Conservation (phyloP, 306 rosid genomes). For the Vicia sativa region DNA sequence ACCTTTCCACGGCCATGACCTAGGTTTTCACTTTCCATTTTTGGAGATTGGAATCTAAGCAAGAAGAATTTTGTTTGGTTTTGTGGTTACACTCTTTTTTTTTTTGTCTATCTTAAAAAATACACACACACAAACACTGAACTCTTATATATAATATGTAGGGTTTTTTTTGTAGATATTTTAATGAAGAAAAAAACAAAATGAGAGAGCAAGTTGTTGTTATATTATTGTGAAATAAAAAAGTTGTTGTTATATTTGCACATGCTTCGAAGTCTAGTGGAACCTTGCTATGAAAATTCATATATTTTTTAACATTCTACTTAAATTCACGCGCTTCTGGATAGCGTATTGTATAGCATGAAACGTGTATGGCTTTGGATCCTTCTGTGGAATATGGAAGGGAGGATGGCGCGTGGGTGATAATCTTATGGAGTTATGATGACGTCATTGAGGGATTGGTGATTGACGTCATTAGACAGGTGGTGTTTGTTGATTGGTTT, state of each 20-base stretch:
- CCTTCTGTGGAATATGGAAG: not conserved
- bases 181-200: not conserved
- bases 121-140: constrained; percentile 4
- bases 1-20: constrained; percentile 12
- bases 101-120: not conserved
- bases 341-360: not conserved
- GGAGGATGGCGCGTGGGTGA: not conserved
- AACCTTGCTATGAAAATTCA: constrained; percentile 47
- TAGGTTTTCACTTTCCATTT: constrained; percentile 36
- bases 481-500: not conserved
- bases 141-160: not conserved
- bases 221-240: not conserved
- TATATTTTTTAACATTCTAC: not conserved
- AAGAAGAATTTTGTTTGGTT: not conserved
- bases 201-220: constrained; percentile 1
- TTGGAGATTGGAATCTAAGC: not conserved
- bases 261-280: constrained; percentile 38
- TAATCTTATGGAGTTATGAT: not conserved
- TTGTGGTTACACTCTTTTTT: not conserved
- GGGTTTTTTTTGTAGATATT: not conserved
- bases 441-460: not conserved
- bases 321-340: accelerated
- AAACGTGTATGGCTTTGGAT: accelerated
- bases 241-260: constrained; percentile 15
- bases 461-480: not conserved